Percentiles rank a stretch among this genome's conserved stretches.
Conservation (phyloP, 495 filamentous ascomycete species). For the Articulospora tetracladia region DNA sequence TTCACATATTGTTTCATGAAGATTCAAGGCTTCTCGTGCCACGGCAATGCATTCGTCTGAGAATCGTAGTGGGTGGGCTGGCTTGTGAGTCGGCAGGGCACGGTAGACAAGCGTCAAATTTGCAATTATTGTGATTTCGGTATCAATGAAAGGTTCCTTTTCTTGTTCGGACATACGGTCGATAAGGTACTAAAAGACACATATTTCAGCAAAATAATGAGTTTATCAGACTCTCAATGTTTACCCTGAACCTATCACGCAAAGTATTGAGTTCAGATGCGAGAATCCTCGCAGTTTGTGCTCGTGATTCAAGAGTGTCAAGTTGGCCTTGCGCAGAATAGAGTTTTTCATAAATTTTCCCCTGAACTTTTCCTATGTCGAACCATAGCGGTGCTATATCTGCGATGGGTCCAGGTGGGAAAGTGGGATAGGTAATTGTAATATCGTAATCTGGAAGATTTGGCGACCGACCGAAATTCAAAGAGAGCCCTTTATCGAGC, state of each 20-base stretch:
- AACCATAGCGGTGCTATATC: background rate
- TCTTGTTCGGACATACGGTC: background rate
- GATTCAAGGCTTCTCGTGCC: conserved; percentile 7
- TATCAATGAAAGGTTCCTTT: background rate
- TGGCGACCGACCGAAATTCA: conserved; percentile 12
- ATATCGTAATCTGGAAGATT: conserved; percentile 12
- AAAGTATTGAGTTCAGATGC: background rate
- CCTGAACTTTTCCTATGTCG: conserved; percentile 3
- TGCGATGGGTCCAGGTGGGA: background rate
- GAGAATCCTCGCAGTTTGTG: background rate
- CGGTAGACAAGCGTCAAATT: conserved; percentile 9
- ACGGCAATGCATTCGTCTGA: conserved; percentile 6
- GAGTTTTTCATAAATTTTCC: conserved; percentile 6
- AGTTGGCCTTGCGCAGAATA: conserved; percentile 9
- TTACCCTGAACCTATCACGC: background rate
- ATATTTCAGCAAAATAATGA: background rate
- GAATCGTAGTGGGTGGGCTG: conserved; percentile 6
- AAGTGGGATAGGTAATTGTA: conserved; percentile 1
- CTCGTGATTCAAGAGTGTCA: background rate
- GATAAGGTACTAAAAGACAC: background rate
- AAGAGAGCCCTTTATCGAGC: conserved; percentile 10
- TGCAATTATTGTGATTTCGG: background rate
- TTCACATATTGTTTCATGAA: background rate
- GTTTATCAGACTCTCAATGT: background rate
- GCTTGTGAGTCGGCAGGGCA: background rate